phyloP scores from a whole-genome alignment of 176 grass and related monocot genomes.

The Zea mays region Zm-B73-REFERENCE-NAM-5.0 NC_050099.1:21060501-21061000 shows the following conservation, averaged over 20 bases:
- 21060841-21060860: slow-evolving; percentile 67
- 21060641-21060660: not conserved
- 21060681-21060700: slow-evolving; percentile 51
- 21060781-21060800: slow-evolving; percentile 64
- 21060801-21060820: slow-evolving; percentile 56
- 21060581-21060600: too few relatives aligned
- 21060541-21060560: too few relatives aligned
- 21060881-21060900: slow-evolving; percentile 75
- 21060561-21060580: too few relatives aligned
- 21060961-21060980: slow-evolving; percentile 55
- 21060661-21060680: slow-evolving; percentile 50
- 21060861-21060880: slow-evolving; percentile 84
- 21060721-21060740: slow-evolving; percentile 57
- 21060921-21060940: slow-evolving; percentile 66
- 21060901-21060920: slow-evolving; percentile 49
- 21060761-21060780: slow-evolving; percentile 54
- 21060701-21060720: slow-evolving; percentile 58
- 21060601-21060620: not conserved
- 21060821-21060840: slow-evolving; percentile 55
- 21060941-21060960: slow-evolving; percentile 32
- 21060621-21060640: not conserved
- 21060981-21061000: slow-evolving; percentile 49
- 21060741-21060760: slow-evolving; percentile 70
- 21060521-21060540: too few relatives aligned
- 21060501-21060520: too few relatives aligned